Evolutionary conservation across 441 rosid species (phyloP), one percentile per base, ranked within the genome.

Genomic region (Gossypium laxum): DNA sequence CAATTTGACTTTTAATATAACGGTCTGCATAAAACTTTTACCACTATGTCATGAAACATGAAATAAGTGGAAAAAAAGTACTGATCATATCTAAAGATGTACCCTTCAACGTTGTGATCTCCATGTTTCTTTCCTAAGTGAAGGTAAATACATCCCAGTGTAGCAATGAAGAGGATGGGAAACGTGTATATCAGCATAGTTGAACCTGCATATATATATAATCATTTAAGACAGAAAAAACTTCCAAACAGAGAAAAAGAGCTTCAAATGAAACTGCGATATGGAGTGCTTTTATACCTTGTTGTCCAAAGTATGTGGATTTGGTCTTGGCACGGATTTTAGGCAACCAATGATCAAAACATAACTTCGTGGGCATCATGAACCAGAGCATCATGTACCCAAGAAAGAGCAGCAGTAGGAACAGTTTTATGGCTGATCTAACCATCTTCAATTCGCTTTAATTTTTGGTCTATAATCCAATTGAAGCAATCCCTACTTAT

Each of bases 311-410:
- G 41, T 71, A 85, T 0, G 78, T 78, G 61, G 85, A 76, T 5
- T 72, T 32, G 17, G 79, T 71, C 57, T 75, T 73, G 18, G 75
- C 24, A 21, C 34, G 67, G 74, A 84, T 75, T 11, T 74, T 8
- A 58, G 82, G 84, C 50, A 66, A 47, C 88, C 88, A 84, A 12
- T 62, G 64, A 3, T 34, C 11, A 51, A 71, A 82, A 62, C 69
- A 82, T 1, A 70, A 57, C 19, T 81, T 72, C 0, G 86, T 82
- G 11, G 90, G 82, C 68, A 34, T 73, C 82, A 88, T 62, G 67
- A 75, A 18, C 85, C 90, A 86, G 19, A 86, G 60, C 81, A 82
- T 34, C 26, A 84, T 62, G 79, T 82, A 81, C 4, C 88, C 88
- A 56, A 85, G 65, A 73, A 81, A 80, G 28, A 82, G 51, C 48